These are phyloP conservation scores for Aphanoascus verrucosus DNA, from an alignment of 2,329 filamentous ascomycete species.

Conservation along the genomic window DNA sequence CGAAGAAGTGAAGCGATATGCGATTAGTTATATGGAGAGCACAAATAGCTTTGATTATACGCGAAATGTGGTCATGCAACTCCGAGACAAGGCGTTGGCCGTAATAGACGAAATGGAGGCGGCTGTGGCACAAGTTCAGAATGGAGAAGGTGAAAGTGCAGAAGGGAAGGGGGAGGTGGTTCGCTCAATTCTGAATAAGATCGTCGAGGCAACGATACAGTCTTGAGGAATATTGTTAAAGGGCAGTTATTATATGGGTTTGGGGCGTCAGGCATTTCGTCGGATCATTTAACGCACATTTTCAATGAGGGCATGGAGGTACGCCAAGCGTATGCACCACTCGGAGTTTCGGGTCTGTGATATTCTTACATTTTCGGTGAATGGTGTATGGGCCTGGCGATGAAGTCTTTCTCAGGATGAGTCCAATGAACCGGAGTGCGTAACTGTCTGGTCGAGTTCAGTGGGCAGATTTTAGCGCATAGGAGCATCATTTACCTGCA, in stretches of 20 bases:
- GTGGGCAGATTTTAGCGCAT: too few species aligned
- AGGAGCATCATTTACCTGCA: too few species aligned
- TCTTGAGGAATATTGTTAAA: not conserved
- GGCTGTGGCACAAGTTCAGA: slow-evolving; percentile 19
- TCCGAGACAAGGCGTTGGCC: slow-evolving; percentile 53
- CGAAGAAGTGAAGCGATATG: slow-evolving; percentile 77
- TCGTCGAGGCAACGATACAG: slow-evolving; percentile 38
- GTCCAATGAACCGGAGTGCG: too few species aligned
- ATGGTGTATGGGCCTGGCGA: too few species aligned
- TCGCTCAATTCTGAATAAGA: slow-evolving; percentile 57
- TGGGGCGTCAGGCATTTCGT: not conserved
- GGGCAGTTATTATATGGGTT: too few species aligned
- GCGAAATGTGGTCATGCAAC: slow-evolving; percentile 51
- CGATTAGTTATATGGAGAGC: slow-evolving; percentile 78
- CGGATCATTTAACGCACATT: too few species aligned
- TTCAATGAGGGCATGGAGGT: too few species aligned
- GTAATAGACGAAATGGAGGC: slow-evolving; percentile 55
- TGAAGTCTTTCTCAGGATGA: too few species aligned
- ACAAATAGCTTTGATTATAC: slow-evolving; percentile 88
- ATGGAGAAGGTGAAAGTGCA: slow-evolving; percentile 14
- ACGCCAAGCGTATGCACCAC: too few species aligned
- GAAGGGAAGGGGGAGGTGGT: slow-evolving; percentile 47
- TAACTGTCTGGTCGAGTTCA: too few species aligned
- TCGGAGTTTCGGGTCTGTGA: too few species aligned
- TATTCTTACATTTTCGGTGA: too few species aligned